Conservation (phyloP, 148 eudicot species). For the Silene conica region DNA sequence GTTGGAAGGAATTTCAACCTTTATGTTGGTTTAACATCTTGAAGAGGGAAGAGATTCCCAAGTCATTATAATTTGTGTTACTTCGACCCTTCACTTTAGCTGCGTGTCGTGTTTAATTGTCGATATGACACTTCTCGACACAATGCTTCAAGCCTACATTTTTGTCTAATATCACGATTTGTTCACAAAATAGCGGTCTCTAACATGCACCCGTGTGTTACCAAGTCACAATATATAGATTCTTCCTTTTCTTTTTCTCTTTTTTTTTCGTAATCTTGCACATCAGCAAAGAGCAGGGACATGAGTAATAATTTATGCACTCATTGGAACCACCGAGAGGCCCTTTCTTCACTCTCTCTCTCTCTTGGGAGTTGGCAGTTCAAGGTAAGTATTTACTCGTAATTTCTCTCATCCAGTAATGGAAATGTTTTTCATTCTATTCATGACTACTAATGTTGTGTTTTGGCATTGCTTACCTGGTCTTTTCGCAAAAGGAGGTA, state of each 20-base stretch:
- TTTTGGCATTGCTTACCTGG: conserved; percentile 17
- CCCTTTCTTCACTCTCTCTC: conserved; percentile 4
- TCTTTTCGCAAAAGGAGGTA: conserved; percentile 1
- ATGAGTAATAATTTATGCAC: conserved; percentile 1
- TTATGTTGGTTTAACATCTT: conserved; percentile 17
- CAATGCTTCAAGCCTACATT: not conserved
- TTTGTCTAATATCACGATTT: not conserved
- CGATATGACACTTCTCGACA: not conserved
- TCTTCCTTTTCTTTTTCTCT: not conserved
- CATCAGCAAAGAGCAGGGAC: conserved; percentile 14
- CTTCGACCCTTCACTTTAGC: not conserved
- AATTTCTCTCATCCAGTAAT: not conserved
- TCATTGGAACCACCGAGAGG: not conserved
- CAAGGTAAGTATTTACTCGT: conserved; percentile 10
- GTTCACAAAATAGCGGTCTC: not conserved
- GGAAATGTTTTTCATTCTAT: not conserved
- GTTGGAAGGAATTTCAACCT: conserved; percentile 5
- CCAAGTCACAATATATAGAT: not conserved
- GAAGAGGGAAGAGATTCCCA: conserved; percentile 9
- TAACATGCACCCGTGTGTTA: not conserved
- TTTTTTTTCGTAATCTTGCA: conserved; percentile 13
- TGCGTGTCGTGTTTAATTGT: not conserved
- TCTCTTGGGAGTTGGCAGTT: conserved; percentile 10
- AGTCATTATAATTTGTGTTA: conserved; percentile 10
- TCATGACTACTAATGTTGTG: not conserved